Base-by-base conservation (phyloP, 2,329 filamentous ascomycete genomes). In the Salinomyces thailandicus region DNA sequence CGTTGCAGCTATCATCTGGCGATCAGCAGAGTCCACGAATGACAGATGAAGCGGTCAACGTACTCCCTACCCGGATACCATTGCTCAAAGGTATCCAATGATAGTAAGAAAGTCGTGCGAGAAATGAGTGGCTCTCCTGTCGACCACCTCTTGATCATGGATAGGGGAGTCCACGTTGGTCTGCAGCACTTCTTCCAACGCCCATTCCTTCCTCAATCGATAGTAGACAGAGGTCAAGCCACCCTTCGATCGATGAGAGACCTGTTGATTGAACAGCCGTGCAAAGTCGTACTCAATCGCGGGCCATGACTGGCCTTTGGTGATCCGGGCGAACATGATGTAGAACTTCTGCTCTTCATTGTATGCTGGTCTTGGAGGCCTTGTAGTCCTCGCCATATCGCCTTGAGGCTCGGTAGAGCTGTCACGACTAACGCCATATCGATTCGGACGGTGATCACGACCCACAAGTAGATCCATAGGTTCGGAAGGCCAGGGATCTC, bases 261-360 rank as follows among this genome's bases (percentile, higher is more conserved):
- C 34, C 22, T 33, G 17, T 33, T 18, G 19, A 6, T 45, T 48
- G 19, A 48, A 53, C 6, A 49, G 38, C 17, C 43, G 18, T 6
- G 42, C 38, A 44, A 53, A 51, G 35, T 43, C 38, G 37, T 48
- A 44, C 39, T 54, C 50, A 31, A 55, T 54, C 35, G 49, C 50
- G 5, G 50, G 47, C 52, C 52, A 55, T 13, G 45, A 54, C 48
- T 37, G 39, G 24, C 35, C 38, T 16, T 37, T 35, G 18, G 46
- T 38, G 22, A 52, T 41, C 15, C 48, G 45, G 8, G 42, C 35
- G 33, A 46, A 51, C 46, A 52, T 53, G 43, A 52, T 50, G 37
- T 51, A 57, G 48, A 58, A 58, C 35, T 54, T 53, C 40, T 56
- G 52, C 39, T 57, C 54, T 20, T 57, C 54, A 33, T 47, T 55